Evolutionary conservation across 2,329 filamentous ascomycete genomes (phyloP).

Genomic region (Aspergillus sp.): DNA sequence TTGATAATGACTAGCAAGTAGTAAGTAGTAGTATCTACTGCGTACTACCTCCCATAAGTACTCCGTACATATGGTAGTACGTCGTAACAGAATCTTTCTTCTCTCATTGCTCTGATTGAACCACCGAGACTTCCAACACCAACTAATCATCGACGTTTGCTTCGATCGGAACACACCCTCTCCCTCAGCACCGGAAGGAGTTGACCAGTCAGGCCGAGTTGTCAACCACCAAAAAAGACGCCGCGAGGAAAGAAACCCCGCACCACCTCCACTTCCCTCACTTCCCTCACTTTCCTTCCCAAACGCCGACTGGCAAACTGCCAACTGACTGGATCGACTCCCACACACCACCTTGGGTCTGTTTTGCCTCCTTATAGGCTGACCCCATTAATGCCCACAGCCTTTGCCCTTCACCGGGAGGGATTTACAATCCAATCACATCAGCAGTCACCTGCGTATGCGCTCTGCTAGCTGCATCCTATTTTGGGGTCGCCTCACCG

Average conservation of each 20-base stretch:
- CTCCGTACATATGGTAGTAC: too few species aligned
- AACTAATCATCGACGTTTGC: not conserved
- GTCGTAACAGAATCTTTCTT: not conserved
- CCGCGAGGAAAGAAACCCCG: constrained; percentile 19
- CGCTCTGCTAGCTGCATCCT: constrained; percentile 9
- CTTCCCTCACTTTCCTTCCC: not conserved
- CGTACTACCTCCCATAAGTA: too few species aligned
- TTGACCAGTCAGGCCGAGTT: constrained; percentile 1
- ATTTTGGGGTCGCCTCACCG: constrained; percentile 19
- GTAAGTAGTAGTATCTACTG: too few species aligned
- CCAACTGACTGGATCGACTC: constrained; percentile 15
- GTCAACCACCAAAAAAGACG: not conserved
- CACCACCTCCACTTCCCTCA: constrained; percentile 9
- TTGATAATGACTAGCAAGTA: too few species aligned
- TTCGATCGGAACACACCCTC: not conserved
- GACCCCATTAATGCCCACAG: not conserved
- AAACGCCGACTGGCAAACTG: not conserved
- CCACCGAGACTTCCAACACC: not conserved
- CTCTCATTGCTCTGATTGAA: not conserved
- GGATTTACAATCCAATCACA: constrained; percentile 18
- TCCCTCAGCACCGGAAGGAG: not conserved
- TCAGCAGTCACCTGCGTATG: not conserved
- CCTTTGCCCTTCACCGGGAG: constrained; percentile 18
- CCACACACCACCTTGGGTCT: constrained; percentile 10
- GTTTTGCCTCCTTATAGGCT: constrained; percentile 11